These are phyloP conservation scores for Nemania sp. DNA, from an alignment of 2,329 filamentous ascomycete species.

Conservation along the genomic window DNA sequence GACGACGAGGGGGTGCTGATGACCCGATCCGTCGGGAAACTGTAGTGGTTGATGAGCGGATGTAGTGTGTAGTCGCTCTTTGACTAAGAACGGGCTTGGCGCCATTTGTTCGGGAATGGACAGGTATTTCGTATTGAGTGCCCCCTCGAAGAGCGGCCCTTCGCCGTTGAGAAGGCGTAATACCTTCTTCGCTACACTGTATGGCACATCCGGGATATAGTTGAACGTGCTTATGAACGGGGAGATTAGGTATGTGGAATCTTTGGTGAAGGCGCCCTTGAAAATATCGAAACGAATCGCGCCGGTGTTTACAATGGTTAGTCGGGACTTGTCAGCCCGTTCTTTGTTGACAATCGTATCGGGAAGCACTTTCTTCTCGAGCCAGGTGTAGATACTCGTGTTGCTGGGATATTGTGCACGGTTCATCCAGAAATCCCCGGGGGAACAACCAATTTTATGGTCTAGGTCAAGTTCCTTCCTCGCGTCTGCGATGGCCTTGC, in stretches of 20 bases:
- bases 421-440: conserved; percentile 78
- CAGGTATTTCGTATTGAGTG: conserved; percentile 50
- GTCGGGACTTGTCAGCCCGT: conserved; percentile 62
- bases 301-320: conserved; percentile 86
- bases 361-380: conserved; percentile 75
- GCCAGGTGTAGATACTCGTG: conserved; percentile 79
- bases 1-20: conserved; percentile 28
- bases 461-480: conserved; percentile 74
- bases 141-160: conserved; percentile 50
- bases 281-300: conserved; percentile 95
- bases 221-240: conserved; percentile 82
- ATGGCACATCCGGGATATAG: conserved; percentile 80
- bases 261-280: conserved; percentile 85
- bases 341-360: conserved; percentile 61
- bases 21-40: conserved; percentile 27
- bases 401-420: conserved; percentile 73
- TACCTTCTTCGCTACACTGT: conserved; percentile 71
- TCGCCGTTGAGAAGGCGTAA: conserved; percentile 60
- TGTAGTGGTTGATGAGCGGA: conserved; percentile 3
- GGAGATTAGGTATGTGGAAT: conserved; percentile 82
- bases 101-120: conserved; percentile 51
- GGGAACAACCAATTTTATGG: conserved; percentile 78
- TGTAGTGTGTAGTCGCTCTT: background rate
- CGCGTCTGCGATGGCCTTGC: conserved; percentile 68
- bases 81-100: conserved; percentile 20